A percentile compares a stretch with the other conserved stretches of the same genome.
Conservation (phyloP, 192 early-diverging fungal genomes). For the Coemansia reversa region DNA sequence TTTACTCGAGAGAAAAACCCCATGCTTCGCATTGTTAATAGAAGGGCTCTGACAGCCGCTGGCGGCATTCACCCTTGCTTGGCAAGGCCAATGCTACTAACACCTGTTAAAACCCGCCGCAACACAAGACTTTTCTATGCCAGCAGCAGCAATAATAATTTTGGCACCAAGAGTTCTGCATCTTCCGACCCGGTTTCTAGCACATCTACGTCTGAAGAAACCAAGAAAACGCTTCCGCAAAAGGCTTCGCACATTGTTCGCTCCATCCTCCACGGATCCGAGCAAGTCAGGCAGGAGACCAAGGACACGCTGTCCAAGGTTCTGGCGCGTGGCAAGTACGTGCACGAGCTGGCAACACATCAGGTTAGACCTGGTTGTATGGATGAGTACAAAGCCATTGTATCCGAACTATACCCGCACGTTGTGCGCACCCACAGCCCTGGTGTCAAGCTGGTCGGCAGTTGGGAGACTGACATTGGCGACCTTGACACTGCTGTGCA, state of each 20-base stretch:
- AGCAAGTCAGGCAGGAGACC: conserved; percentile 62
- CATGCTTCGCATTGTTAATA: not conserved
- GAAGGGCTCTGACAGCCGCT: not conserved
- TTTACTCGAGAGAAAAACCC: not conserved
- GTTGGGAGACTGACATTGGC: conserved; percentile 86
- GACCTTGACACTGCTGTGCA: conserved; percentile 81
- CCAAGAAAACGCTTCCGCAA: conserved; percentile 51
- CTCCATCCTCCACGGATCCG: conserved; percentile 70
- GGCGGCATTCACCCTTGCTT: not conserved
- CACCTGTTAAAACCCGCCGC: not conserved
- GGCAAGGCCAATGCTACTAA: not conserved
- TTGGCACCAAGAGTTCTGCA: conserved; percentile 8
- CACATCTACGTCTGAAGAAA: conserved; percentile 20
- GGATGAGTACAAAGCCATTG: conserved; percentile 81
- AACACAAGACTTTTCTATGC: not conserved
- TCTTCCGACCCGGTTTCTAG: conserved; percentile 2
- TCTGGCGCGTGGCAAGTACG: conserved; percentile 83
- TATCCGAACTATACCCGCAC: conserved; percentile 72
- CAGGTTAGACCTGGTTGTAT: conserved; percentile 80
- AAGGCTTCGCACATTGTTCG: conserved; percentile 62
- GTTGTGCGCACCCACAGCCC: conserved; percentile 75
- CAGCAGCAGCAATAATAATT: not conserved
- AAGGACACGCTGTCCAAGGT: conserved; percentile 70
- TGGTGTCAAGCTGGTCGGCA: conserved; percentile 80
- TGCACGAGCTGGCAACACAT: conserved; percentile 85